Evolutionary conservation across 306 rosid species (phyloP), one percentile per base, ranked within the genome.

Genomic region (Elaeagnus macrophylla): DNA sequence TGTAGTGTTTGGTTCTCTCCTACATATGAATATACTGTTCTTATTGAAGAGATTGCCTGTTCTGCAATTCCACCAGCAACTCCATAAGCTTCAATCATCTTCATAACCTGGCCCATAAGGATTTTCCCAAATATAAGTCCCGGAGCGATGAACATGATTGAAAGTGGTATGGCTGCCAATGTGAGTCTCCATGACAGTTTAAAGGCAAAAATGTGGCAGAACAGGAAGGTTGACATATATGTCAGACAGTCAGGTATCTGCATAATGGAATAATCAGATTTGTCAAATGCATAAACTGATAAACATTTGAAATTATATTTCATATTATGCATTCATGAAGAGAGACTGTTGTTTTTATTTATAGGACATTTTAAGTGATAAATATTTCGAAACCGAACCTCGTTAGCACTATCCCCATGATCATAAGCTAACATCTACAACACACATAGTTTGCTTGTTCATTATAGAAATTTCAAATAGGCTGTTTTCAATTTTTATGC

Each of bases 171-270:
- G 10, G 85, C 94, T 46, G 97, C 94, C 57, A 86, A 58, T 10
- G 94, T 65, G 51, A 90, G 78, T 48, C 91, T 82, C 97, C 94
- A 90, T 60, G 97, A 86, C 14, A 79, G 70, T 18, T 16, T 42
- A 66, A 86, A 77, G 61, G 95, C 95, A 71, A 83, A 90, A 72
- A 90, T 67, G 73, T 90, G 95, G 70, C 95, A 86, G 78, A 76
- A 83, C 50, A 90, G 25, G 76, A 86, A 79, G 59, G 97, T 83
- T 42, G 97, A 86, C 86, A 79, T 66, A 79, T 79, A 74, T 16
- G 97, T 73, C 67, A 90, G 56, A 76, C 81, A 79, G 51, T 81
- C 79, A 2, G 97, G 95, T 64, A 86, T 81, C 97, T 89, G 43
- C 82, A 71, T 36, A 12, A 49, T 11, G 46, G 46, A 42, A 42